Evolutionary conservation across 2,329 filamentous ascomycete genomes (phyloP), one percentile per base, ranked within the genome.

Genomic region (Pseudocercospora fuligena): DNA sequence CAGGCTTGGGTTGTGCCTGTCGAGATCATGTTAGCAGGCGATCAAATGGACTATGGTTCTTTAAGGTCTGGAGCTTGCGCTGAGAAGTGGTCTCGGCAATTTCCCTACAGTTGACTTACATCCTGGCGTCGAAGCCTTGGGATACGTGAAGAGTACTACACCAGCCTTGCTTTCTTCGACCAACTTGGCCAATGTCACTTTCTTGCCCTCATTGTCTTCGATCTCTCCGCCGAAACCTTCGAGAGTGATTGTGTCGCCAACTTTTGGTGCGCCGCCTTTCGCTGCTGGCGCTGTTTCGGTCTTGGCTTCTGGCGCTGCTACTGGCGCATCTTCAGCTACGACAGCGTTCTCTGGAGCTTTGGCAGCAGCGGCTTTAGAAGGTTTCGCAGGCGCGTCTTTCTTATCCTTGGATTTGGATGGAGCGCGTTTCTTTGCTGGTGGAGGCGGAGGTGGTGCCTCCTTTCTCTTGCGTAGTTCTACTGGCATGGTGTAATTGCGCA

Each of bases 101-200:
- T n/a, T n/a, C n/a, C n/a, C n/a, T n/a, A n/a, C 31, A 36, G 56
- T 16, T n/a, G 25, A 82, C 92, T 87, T 88, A 97, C 94, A 98
- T 69, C 94, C 94, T 43, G 93, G 92, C 23, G 95, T 99, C 29
- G 91, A 95, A 12, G 95, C 95, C 82, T 92, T 96, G 66, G 95
- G 95, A 78, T 98, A 98, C 33, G 94, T 97, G 80, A 99, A 97
- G 31, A 98, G 83, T 36, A 97, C 92, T 51, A 98, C 91, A 27
- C 94, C 95, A 40, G 87, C 85, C 81, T 92, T 89, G 86, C 93
- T 97, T 76, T 91, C 87, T 60, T 93, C 90, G 58, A 97, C 86
- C 25, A 99, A 88, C 73, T 89, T 84, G 82, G 92, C 90, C 66
- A 99, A 83, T 1, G 89, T 93, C 5, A 91, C 93, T 82, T 90